Evolutionary conservation across 2,329 filamentous ascomycete genomes (phyloP).

Genomic region (Cryphonectria carpinicola): DNA sequence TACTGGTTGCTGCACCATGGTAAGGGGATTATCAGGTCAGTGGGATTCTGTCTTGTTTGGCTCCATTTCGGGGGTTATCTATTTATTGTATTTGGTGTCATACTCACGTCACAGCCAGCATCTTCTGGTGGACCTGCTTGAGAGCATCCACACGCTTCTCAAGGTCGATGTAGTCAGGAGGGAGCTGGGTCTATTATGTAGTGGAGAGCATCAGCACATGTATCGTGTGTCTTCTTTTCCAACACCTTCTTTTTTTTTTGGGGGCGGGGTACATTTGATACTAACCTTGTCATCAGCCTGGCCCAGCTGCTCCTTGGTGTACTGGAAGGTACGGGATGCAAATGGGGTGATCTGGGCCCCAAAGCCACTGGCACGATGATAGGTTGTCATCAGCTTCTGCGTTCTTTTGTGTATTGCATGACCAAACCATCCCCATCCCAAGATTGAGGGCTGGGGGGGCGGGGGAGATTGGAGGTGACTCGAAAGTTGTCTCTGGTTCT

Average conservation of each 20-base stretch:
- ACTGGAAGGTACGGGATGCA: slow-evolving; percentile 92
- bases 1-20: slow-evolving; percentile 75
- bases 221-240: neutral
- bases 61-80: neutral
- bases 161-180: slow-evolving; percentile 95
- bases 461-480: neutral
- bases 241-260: neutral
- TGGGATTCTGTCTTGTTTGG: neutral
- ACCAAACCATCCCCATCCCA: slow-evolving; percentile 26
- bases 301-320: slow-evolving; percentile 96
- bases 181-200: slow-evolving; percentile 79
- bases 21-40: slow-evolving; percentile 16
- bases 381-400: slow-evolving; percentile 38
- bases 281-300: slow-evolving; percentile 89
- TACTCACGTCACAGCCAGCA: slow-evolving; percentile 91
- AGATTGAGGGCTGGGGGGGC: slow-evolving; percentile 17
- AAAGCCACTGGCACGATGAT: slow-evolving; percentile 46
- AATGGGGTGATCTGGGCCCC: slow-evolving; percentile 90
- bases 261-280: neutral
- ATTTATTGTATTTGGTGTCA: slow-evolving; percentile 6
- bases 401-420: slow-evolving; percentile 5
- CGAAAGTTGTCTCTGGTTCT: neutral
- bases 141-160: slow-evolving; percentile 98
- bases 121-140: slow-evolving; percentile 95
- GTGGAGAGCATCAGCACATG: slow-evolving; percentile 8